Percentiles rank a stretch among this genome's conserved stretches.
phyloP scores from a whole-genome alignment of 495 filamentous ascomycete genomes.

The Penicillium goetzii region DNA sequence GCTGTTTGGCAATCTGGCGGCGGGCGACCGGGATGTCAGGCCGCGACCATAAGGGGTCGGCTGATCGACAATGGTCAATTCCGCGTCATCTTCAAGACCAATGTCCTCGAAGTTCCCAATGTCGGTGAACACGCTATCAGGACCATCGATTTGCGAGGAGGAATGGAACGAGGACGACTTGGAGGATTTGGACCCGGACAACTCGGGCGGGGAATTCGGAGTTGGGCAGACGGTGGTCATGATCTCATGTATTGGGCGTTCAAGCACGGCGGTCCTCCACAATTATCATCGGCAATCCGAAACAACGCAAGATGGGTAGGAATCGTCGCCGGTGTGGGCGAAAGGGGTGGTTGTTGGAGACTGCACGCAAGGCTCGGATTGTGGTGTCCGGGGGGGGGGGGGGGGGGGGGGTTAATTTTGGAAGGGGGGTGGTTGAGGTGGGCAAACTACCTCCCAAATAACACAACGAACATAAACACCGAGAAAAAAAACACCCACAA shows the following conservation, averaged over 20 bases:
- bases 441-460: too few species aligned
- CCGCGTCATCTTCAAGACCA: conserved; percentile 72
- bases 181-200: conserved; percentile 84
- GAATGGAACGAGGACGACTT: conserved; percentile 89
- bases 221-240: conserved; percentile 63
- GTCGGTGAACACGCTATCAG: conserved; percentile 67
- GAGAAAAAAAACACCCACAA: too few species aligned
- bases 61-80: conserved; percentile 35
- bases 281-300: conserved; percentile 11
- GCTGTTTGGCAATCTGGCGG: conserved; percentile 38
- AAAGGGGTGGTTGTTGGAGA: conserved; percentile 22
- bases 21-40: conserved; percentile 38
- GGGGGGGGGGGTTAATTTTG: too few species aligned
- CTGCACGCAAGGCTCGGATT: conserved; percentile 29
- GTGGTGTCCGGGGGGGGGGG: conserved; percentile 6
- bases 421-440: too few species aligned
- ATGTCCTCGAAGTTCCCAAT: conserved; percentile 91
- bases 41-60: conserved; percentile 37
- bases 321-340: conserved; percentile 20
- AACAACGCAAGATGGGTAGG: conserved; percentile 16
- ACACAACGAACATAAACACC: too few species aligned
- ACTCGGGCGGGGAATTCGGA: conserved; percentile 80
- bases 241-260: conserved; percentile 44
- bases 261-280: conserved; percentile 21
- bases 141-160: conserved; percentile 67